Evolutionary conservation across 768 basidiomycete species (phyloP).

Genomic region (Panaeolus cyanescens): DNA sequence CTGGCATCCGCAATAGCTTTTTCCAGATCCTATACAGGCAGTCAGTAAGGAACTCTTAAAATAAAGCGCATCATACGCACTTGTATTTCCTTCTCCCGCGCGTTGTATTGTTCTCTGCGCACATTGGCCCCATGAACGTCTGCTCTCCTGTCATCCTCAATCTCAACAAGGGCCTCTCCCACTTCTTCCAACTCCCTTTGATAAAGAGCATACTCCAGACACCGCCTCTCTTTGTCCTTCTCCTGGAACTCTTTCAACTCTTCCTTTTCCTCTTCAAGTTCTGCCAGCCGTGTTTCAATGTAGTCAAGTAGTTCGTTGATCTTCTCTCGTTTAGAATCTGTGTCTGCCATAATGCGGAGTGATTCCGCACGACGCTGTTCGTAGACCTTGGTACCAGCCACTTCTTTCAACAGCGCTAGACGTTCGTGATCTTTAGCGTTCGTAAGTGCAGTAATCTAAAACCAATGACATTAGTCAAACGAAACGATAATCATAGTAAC

Average conservation of each 20-base stretch:
- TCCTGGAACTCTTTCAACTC: conserved; percentile 96
- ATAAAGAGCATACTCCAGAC: conserved; percentile 93
- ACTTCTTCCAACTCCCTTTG: conserved; percentile 91
- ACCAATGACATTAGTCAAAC: conserved; percentile 10
- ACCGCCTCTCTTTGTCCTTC: conserved; percentile 92
- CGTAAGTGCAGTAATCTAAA: conserved; percentile 90
- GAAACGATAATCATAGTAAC: background rate
- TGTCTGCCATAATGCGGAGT: conserved; percentile 96
- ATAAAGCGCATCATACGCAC: conserved; percentile 40
- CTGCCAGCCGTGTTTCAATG: conserved; percentile 86
- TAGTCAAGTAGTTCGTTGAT: conserved; percentile 88
- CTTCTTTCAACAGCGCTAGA: conserved; percentile 93
- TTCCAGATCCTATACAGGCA: conserved; percentile 63
- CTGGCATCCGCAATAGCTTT: conserved; percentile 68
- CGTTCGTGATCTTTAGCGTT: conserved; percentile 97
- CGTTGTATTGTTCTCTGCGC: conserved; percentile 78
- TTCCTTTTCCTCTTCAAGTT: conserved; percentile 97
- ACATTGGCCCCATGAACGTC: conserved; percentile 87
- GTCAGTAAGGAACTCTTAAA: background rate
- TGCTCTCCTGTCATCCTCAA: conserved; percentile 77
- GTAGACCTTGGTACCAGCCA: conserved; percentile 97
- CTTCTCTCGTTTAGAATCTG: conserved; percentile 89
- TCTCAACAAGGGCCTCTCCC: conserved; percentile 79
- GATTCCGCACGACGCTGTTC: conserved; percentile 93
- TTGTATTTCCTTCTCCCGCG: conserved; percentile 83